Base-by-base conservation (phyloP, 441 rosid genomes). In the Codiaeum variegatum region DNA sequence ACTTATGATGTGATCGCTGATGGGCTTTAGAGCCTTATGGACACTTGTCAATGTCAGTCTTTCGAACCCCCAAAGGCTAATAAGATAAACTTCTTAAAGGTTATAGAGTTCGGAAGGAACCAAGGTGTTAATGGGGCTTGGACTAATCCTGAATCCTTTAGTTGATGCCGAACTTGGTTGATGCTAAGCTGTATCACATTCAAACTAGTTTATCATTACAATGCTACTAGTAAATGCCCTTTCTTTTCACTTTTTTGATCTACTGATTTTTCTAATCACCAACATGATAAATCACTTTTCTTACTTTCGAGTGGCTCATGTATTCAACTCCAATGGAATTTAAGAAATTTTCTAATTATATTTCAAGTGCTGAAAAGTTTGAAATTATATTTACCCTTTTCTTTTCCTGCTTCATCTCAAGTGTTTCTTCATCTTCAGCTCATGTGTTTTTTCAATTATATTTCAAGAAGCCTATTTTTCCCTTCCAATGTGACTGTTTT, bases 401-500 rank as follows among this genome's bases (percentile, higher is more conserved):
- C 23, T 23, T 5, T n/a, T n/a, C n/a, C 21, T 47, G 36, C 52
- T 11, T 72, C 62, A 34, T 62, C 34, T 51, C 13, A 7, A 26
- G 54, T 62, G 52, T 11, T 16, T 56, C 24, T 34, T n/a, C n/a
- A n/a, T n/a, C n/a, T n/a, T n/a, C n/a, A n/a, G n/a, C n/a, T n/a
- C n/a, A n/a, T n/a, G n/a, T n/a, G n/a, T n/a, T n/a, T n/a, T n/a
- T n/a, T n/a, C n/a, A n/a, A n/a, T n/a, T n/a, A n/a, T n/a, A n/a
- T n/a, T 76, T 84, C 85, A 4, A 85, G 79, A 55, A 92, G 79
- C 28, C 79, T 79, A 1, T n/a, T n/a, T n/a, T 83, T 85, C 75
- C 89, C 97, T 69, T 85, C 84, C 34, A 78, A 79, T 7, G 84
- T 85, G 0, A 70, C 69, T 3, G 77, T 65, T 68, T 85, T 90